Evolutionary conservation across 495 filamentous ascomycete genomes (phyloP).

Genomic region (Hyaloscypha hepaticicola): DNA sequence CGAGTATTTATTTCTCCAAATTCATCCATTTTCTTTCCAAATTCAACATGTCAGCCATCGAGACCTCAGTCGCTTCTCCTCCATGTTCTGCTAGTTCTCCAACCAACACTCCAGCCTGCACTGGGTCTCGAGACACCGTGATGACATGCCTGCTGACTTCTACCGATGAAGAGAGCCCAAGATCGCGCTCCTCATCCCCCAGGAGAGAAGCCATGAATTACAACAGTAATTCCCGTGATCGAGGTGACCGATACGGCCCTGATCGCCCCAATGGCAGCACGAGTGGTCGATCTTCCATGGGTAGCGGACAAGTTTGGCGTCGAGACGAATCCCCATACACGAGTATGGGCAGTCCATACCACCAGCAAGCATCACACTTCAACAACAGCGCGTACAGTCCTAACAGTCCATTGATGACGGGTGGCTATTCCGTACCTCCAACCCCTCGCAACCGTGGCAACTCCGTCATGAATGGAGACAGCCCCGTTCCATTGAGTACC

Average conservation of each 20-base stretch:
- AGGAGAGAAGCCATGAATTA: background rate
- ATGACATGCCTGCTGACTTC: slow-evolving; percentile 26
- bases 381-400: background rate
- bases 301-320: background rate
- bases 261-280: background rate
- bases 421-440: background rate
- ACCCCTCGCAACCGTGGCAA: background rate
- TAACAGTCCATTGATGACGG: background rate
- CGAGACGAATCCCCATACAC: background rate
- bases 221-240: background rate
- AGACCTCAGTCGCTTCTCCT: background rate
- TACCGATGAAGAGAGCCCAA: background rate
- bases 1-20: slow-evolving; percentile 1
- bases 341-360: background rate
- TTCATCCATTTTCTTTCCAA: background rate
- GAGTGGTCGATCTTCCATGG: background rate
- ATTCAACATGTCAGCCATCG: slow-evolving; percentile 17
- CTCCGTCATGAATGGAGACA: background rate
- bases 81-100: slow-evolving; percentile 3
- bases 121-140: slow-evolving; percentile 16
- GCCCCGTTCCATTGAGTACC: slow-evolving; percentile 6
- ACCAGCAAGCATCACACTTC: background rate
- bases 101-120: background rate
- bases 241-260: background rate
- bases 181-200: slow-evolving; percentile 1